Evolutionary conservation across 2,329 filamentous ascomycete species (phyloP).

Genomic region (Thermothelomyces thermophilus): DNA sequence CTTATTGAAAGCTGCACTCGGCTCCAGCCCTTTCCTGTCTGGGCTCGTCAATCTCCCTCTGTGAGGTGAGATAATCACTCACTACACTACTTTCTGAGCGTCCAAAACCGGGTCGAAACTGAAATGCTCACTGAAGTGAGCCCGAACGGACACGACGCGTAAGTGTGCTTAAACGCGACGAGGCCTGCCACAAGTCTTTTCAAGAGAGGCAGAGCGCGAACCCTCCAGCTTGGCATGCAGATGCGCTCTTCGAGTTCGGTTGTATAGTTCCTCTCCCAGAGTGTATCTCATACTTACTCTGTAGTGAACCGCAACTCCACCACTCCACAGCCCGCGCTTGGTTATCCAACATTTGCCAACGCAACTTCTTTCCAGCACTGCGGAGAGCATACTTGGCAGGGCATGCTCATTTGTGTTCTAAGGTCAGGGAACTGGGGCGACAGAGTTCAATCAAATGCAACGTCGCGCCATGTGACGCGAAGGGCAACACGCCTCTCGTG

Average conservation of each 20-base stretch:
- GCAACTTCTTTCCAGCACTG: no score
- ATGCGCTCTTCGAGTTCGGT: not conserved
- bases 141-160: not conserved
- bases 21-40: no score
- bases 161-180: not conserved
- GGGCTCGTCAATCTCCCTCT: no score
- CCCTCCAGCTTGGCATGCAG: not conserved
- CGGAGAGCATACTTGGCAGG: no score
- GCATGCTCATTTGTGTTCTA: no score
- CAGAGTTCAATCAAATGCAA: slow-evolving; percentile 1
- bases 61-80: no score
- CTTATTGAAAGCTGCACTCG: not conserved
- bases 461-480: slow-evolving; percentile 30
- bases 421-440: not conserved
- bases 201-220: slow-evolving; percentile 2
- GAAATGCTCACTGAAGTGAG: no score
- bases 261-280: no score
- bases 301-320: no score
- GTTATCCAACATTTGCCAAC: no score
- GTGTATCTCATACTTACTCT: no score
- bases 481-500: slow-evolving; percentile 15
- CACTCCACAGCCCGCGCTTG: not conserved
- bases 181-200: not conserved
- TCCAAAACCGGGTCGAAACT: not conserved
- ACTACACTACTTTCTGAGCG: no score